Evolutionary conservation across 345 rosid genomes (phyloP).

Genomic region (Brassica napus): Da-Ae NC_063446.1:74208001-74208500

Average conservation of each 20-base stretch:
- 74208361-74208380: slow-evolving; percentile 23
- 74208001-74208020: too few relatives aligned
- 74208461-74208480: slow-evolving; percentile 72
- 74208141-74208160: neutral
- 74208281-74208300: neutral
- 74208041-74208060: too few relatives aligned
- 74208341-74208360: neutral
- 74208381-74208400: neutral
- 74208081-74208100: neutral
- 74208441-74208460: slow-evolving; percentile 26
- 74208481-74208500: slow-evolving; percentile 73
- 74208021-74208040: too few relatives aligned
- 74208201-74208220: slow-evolving; percentile 8
- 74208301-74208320: slow-evolving; percentile 2
- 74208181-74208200: slow-evolving; percentile 19
- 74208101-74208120: neutral
- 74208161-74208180: slow-evolving; percentile 1
- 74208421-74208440: neutral
- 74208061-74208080: too few relatives aligned
- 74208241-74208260: neutral
- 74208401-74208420: neutral
- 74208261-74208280: neutral
- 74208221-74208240: slow-evolving; percentile 10
- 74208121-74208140: neutral
- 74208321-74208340: slow-evolving; percentile 32